Percentiles rank a stretch among this genome's conserved stretches.
These are phyloP conservation scores for Russula emetica DNA, from an alignment of 768 basidiomycete species.

Conservation along the genomic window DNA sequence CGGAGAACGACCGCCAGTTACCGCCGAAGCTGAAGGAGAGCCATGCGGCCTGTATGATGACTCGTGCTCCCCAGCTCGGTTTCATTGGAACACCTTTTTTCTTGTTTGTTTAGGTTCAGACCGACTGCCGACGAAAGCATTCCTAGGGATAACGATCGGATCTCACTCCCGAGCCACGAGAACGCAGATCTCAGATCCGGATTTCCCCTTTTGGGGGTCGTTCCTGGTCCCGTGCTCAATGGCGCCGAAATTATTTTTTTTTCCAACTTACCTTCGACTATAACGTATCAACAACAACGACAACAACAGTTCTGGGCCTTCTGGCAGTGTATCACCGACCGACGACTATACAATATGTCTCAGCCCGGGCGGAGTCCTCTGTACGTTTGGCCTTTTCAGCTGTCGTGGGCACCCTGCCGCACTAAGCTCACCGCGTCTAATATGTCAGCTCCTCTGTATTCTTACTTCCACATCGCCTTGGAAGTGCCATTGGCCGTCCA, in stretches of 20 bases:
- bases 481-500: constrained; percentile 77
- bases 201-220: neutral
- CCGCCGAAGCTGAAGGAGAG: neutral
- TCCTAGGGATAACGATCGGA: constrained; percentile 22
- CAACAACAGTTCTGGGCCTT: too few relatives aligned
- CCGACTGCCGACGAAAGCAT: neutral
- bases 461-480: constrained; percentile 74
- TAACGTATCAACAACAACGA: neutral
- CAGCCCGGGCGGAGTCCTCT: constrained; percentile 29
- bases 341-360: constrained; percentile 27
- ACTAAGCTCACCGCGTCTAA: neutral
- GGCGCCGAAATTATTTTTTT: neutral
- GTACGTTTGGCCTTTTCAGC: neutral
- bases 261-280: neutral
- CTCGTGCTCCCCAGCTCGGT: neutral
- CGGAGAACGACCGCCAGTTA: neutral
- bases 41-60: neutral
- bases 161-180: neutral
- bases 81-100: neutral
- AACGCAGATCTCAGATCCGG: constrained; percentile 15
- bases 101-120: constrained; percentile 9
- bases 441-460: constrained; percentile 59
- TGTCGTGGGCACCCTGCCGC: neutral
- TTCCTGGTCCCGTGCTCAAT: constrained; percentile 17
- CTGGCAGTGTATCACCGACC: neutral